phyloP scores from a whole-genome alignment of 345 rosid genomes.

The Eucalyptus lansdowneana region DNA sequence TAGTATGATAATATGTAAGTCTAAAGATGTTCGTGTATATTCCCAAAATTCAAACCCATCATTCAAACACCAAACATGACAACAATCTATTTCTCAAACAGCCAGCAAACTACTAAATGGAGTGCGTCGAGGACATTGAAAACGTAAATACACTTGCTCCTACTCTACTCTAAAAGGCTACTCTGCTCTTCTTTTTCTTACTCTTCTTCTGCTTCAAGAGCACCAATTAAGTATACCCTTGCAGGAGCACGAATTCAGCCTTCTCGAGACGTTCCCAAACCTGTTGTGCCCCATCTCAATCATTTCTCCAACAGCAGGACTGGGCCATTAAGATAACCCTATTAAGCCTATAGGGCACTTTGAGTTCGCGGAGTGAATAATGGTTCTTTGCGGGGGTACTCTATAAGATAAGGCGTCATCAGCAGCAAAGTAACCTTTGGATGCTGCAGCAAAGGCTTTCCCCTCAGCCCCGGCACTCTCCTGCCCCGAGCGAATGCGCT shows the following conservation, averaged over 20 bases:
- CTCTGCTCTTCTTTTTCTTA: neutral
- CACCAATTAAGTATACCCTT: fast-evolving
- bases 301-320: too few relatives aligned
- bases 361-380: too few relatives aligned
- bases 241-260: neutral
- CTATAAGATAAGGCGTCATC: too few relatives aligned
- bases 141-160: neutral
- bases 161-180: neutral
- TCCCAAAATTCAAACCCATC: neutral
- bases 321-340: too few relatives aligned
- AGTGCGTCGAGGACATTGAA: fast-evolving
- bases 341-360: too few relatives aligned
- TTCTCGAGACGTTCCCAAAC: neutral
- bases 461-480: neutral
- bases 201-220: too few relatives aligned
- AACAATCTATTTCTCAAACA: neutral
- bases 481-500: neutral
- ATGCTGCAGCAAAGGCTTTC: neutral
- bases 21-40: neutral
- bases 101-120: neutral
- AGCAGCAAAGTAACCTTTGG: too few relatives aligned
- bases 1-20: neutral
- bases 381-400: fast-evolving
- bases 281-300: too few relatives aligned
- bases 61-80: neutral